Evolutionary conservation across 2,329 filamentous ascomycete species (phyloP).

Genomic region (Claviceps paspali): DNA sequence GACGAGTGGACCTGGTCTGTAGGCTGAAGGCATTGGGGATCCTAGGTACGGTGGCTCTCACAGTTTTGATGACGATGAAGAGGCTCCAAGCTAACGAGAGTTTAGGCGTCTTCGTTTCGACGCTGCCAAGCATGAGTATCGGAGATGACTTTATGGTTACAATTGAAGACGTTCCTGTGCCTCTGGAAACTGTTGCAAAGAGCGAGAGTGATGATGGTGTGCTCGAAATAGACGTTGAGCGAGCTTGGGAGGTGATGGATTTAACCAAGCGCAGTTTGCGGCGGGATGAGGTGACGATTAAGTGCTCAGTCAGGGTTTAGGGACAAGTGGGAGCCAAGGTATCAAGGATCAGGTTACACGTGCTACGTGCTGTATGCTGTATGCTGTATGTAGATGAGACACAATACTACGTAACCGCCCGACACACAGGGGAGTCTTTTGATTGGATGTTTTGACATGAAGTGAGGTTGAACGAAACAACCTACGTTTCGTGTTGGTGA

Average conservation of each 20-base stretch:
- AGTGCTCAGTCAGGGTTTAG: background rate
- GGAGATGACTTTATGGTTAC: constrained; percentile 56
- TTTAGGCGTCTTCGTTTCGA: constrained; percentile 58
- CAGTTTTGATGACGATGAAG: background rate
- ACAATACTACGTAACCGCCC: no score
- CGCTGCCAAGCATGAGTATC: constrained; percentile 44
- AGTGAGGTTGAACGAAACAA: no score
- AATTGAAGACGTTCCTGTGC: constrained; percentile 57
- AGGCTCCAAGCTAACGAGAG: background rate
- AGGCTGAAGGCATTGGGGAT: constrained; percentile 67
- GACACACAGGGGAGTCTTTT: no score
- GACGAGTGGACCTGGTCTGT: constrained; percentile 48
- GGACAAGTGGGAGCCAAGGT: no score
- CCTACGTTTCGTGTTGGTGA: no score
- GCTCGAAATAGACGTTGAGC: constrained; percentile 60
- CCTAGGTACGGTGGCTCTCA: constrained; percentile 37
- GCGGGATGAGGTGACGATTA: background rate
- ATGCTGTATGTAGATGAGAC: no score
- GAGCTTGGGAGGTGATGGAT: constrained; percentile 62
- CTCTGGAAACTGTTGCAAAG: constrained; percentile 47
- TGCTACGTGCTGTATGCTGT: no score
- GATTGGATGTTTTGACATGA: no score
- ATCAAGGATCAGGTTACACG: no score
- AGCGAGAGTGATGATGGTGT: constrained; percentile 39
- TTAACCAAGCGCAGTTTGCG: background rate